These are phyloP conservation scores for Lachancea lanzarotensis DNA, from an alignment of 805 yeast species.

Conservation along the genomic window DNA sequence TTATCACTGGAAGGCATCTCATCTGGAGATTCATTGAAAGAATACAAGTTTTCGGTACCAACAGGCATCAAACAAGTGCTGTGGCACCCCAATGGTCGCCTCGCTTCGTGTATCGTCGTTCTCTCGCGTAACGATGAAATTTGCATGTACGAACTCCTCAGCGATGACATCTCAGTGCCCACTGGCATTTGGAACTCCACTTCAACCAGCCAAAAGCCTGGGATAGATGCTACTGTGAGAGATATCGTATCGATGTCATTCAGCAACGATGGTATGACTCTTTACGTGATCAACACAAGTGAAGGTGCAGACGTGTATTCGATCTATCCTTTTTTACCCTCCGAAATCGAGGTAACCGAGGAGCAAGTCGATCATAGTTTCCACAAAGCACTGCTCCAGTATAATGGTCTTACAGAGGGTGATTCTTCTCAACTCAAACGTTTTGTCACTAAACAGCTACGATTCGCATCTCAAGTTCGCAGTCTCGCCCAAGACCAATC, in stretches of 20 bases:
- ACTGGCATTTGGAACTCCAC: constrained; percentile 3
- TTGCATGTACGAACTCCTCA: constrained; percentile 17
- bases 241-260: constrained; percentile 22
- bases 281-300: constrained; percentile 41
- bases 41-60: background rate
- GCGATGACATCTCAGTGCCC: constrained; percentile 3
- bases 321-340: constrained; percentile 60
- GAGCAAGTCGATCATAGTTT: background rate
- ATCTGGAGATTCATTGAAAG: background rate
- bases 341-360: constrained; percentile 27
- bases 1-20: constrained; percentile 22
- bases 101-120: constrained; percentile 20
- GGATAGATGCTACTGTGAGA: constrained; percentile 15
- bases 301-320: constrained; percentile 53
- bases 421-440: constrained; percentile 17
- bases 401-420: constrained; percentile 15
- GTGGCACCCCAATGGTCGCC: constrained; percentile 38
- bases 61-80: constrained; percentile 34
- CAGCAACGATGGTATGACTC: constrained; percentile 41
- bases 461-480: constrained; percentile 33
- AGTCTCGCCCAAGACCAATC: constrained; percentile 17
- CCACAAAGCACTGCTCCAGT: constrained; percentile 15
- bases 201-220: background rate
- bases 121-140: constrained; percentile 23
- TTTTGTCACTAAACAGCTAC: constrained; percentile 33